Percentiles rank a stretch among this genome's conserved stretches.
phyloP scores from a whole-genome alignment of 305 asterid species.

The Coffea humblotiana region DNA sequence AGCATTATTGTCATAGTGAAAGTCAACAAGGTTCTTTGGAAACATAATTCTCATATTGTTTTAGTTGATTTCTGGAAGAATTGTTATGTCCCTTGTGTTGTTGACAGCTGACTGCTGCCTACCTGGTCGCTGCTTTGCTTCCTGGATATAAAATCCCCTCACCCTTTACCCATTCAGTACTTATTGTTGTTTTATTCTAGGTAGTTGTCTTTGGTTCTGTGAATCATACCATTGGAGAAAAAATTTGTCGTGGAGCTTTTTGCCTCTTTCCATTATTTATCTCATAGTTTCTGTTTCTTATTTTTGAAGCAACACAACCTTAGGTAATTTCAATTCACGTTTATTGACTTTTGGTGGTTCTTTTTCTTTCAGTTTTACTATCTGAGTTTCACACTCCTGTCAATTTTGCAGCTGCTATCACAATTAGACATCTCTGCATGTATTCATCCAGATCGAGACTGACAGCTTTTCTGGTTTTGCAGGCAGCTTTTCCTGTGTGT shows the following conservation, averaged over 20 bases:
- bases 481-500: conserved; percentile 81
- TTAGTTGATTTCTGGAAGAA: neutral
- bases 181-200: too few relatives aligned
- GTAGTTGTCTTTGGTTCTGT: too few relatives aligned
- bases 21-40: too few relatives aligned
- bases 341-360: neutral
- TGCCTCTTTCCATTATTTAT: neutral
- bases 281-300: neutral
- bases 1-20: conserved; percentile 18
- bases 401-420: neutral
- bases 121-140: neutral
- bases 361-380: neutral
- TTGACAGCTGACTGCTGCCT: too few relatives aligned
- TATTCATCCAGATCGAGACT: neutral
- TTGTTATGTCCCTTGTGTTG: neutral
- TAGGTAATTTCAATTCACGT: neutral
- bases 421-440: neutral
- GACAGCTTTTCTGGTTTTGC: conserved; percentile 13
- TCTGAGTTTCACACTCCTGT: too few relatives aligned
- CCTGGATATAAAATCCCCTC: neutral
- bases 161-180: too few relatives aligned
- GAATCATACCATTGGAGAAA: too few relatives aligned
- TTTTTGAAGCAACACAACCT: neutral
- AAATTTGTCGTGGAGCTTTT: neutral
- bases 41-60: neutral